Evolutionary conservation across 2,329 filamentous ascomycete genomes (phyloP).

Genomic region (Capronia americana): DNA sequence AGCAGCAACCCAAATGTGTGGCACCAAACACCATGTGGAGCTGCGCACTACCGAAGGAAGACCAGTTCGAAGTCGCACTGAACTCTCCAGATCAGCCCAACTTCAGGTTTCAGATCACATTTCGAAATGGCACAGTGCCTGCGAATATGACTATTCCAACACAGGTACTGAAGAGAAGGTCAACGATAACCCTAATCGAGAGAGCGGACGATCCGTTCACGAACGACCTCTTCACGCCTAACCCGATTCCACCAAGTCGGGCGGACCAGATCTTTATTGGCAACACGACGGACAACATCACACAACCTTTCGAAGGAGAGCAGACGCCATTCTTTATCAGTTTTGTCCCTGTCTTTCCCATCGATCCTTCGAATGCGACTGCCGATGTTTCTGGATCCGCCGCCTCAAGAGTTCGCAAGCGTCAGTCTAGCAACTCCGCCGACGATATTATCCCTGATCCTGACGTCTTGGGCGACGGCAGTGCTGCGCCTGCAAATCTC

Average conservation of each 20-base stretch:
- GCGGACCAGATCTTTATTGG: constrained; percentile 82
- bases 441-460: constrained; percentile 35
- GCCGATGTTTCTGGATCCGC: constrained; percentile 24
- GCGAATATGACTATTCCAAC: constrained; percentile 67
- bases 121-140: constrained; percentile 60
- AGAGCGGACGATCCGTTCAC: constrained; percentile 46
- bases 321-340: constrained; percentile 88
- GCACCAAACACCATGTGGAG: constrained; percentile 79
- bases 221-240: constrained; percentile 49
- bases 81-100: constrained; percentile 74
- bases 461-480: constrained; percentile 60
- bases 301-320: constrained; percentile 77
- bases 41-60: constrained; percentile 80
- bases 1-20: constrained; percentile 72
- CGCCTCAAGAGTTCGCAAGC: constrained; percentile 35
- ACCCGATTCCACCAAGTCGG: constrained; percentile 57
- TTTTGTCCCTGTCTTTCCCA: constrained; percentile 58
- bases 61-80: constrained; percentile 68
- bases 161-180: constrained; percentile 46
- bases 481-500: constrained; percentile 72
- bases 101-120: constrained; percentile 77
- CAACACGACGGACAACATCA: constrained; percentile 79
- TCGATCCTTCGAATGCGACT: constrained; percentile 46
- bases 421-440: constrained; percentile 39
- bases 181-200: constrained; percentile 46